Evolutionary conservation across 345 rosid genomes (phyloP).

Genomic region (Corchorus capsularis): DNA sequence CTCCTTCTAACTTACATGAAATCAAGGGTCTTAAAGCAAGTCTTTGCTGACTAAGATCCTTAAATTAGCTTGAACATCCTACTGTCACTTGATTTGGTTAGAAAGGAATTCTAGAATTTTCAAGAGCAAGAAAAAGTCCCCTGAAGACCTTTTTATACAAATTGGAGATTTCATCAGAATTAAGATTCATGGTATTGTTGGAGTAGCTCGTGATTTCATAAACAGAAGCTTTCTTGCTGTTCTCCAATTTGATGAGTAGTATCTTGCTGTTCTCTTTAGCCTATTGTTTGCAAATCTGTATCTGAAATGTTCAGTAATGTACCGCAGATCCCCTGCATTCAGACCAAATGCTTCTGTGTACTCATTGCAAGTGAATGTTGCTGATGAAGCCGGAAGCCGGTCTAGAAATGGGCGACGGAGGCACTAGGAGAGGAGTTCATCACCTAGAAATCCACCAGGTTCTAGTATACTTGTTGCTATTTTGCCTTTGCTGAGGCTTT

Average conservation of each 20-base stretch:
- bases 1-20: too few species aligned
- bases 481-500: constrained; percentile 74
- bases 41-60: too few species aligned
- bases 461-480: constrained; percentile 66
- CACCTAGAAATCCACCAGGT: constrained; percentile 84
- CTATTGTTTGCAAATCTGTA: constrained; percentile 74
- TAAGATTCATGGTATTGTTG: too few species aligned
- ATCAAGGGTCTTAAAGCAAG: too few species aligned
- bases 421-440: constrained; percentile 92
- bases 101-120: too few species aligned
- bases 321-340: constrained; percentile 56
- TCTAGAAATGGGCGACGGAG: constrained; percentile 84
- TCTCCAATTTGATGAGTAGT: constrained; percentile 90
- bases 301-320: constrained; percentile 87
- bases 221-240: too few species aligned
- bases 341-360: constrained; percentile 72
- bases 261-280: constrained; percentile 79
- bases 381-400: constrained; percentile 86
- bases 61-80: too few species aligned
- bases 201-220: too few species aligned
- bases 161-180: too few species aligned
- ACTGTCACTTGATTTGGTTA: too few species aligned
- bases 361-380: constrained; percentile 68
- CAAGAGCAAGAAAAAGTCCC: too few species aligned
- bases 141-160: too few species aligned